These are phyloP conservation scores for Aspergillus pseudonomiae DNA, from an alignment of 2,329 filamentous ascomycete species.

Conservation along the genomic window DNA sequence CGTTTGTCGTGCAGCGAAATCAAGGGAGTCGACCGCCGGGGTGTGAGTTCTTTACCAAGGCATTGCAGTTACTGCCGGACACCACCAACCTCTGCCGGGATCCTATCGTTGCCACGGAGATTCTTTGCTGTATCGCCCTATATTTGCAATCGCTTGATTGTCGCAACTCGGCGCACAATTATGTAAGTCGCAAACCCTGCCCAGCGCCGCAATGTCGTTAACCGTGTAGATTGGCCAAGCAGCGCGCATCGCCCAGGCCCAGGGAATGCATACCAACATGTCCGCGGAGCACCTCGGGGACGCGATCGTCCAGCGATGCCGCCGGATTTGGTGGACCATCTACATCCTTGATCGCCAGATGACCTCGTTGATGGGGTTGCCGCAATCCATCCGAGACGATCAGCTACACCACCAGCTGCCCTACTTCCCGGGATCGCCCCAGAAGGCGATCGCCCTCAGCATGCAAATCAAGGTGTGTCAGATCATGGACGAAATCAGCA, in stretches of 20 bases:
- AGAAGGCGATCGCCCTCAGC: constrained; percentile 44
- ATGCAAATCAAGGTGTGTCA: constrained; percentile 53
- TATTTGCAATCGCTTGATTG: constrained; percentile 58
- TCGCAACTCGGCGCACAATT: constrained; percentile 50
- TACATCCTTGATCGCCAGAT: constrained; percentile 59
- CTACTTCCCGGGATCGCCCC: constrained; percentile 42
- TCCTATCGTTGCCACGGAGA: constrained; percentile 52
- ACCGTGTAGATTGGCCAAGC: constrained; percentile 53
- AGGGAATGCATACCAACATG: constrained; percentile 60
- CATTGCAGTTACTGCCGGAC: constrained; percentile 50
- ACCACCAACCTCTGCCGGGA: constrained; percentile 45
- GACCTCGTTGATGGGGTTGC: constrained; percentile 57
- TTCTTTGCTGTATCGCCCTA: constrained; percentile 55
- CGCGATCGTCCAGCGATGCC: constrained; percentile 48
- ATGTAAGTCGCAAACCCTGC: constrained; percentile 34
- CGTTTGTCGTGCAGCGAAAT: constrained; percentile 48
- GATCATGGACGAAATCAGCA: constrained; percentile 49
- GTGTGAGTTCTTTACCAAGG: constrained; percentile 51
- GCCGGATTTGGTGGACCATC: constrained; percentile 58
- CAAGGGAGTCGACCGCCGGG: constrained; percentile 49
- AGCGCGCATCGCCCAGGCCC: constrained; percentile 52
- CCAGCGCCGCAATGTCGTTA: neutral
- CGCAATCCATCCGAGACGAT: constrained; percentile 54
- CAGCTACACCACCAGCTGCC: constrained; percentile 54
- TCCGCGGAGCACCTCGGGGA: constrained; percentile 46